Conservation (phyloP, 768 basidiomycete genomes). For the Daedaleopsis nitida region DNA sequence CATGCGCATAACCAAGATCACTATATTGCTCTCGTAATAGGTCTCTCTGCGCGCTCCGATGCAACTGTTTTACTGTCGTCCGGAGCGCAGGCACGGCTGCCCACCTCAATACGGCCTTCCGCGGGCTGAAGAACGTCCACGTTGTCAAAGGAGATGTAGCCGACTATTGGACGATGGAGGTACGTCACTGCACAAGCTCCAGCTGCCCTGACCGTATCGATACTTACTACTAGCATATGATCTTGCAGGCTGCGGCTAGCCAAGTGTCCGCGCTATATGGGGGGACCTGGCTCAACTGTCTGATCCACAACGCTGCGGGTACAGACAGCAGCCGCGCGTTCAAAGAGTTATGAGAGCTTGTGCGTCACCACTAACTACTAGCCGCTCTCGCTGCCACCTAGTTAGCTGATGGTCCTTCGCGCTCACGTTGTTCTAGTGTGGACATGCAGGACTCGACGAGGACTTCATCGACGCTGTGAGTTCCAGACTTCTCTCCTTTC, state of each 20-base stretch:
- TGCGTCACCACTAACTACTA: slow-evolving; percentile 27
- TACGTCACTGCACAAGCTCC: slow-evolving; percentile 15
- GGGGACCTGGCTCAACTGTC: slow-evolving; percentile 34
- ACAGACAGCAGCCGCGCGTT: slow-evolving; percentile 8
- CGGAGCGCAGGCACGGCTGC: slow-evolving; percentile 16
- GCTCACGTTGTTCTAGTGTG: neutral
- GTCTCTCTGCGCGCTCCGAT: slow-evolving; percentile 4
- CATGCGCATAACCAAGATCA: no score
- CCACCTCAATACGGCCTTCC: slow-evolving; percentile 8
- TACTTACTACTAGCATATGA: no score
- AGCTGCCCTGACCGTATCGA: neutral
- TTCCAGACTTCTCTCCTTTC: no score
- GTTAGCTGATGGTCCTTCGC: no score
- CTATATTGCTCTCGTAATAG: no score
- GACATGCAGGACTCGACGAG: slow-evolving; percentile 14
- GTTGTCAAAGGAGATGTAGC: slow-evolving; percentile 41
- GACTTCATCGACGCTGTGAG: slow-evolving; percentile 17
- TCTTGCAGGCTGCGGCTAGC: slow-evolving; percentile 20
- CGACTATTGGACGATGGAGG: slow-evolving; percentile 32
- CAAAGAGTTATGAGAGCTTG: slow-evolving; percentile 18
- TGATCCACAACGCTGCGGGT: slow-evolving; percentile 40
- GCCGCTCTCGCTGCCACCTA: neutral
- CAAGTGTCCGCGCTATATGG: slow-evolving; percentile 28
- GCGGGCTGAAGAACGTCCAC: slow-evolving; percentile 30
- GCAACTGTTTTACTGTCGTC: slow-evolving; percentile 27